Percentiles rank a stretch among this genome's conserved stretches.
Conservation (phyloP, 345 rosid species). For the Crucihimalaya himalaica region DNA sequence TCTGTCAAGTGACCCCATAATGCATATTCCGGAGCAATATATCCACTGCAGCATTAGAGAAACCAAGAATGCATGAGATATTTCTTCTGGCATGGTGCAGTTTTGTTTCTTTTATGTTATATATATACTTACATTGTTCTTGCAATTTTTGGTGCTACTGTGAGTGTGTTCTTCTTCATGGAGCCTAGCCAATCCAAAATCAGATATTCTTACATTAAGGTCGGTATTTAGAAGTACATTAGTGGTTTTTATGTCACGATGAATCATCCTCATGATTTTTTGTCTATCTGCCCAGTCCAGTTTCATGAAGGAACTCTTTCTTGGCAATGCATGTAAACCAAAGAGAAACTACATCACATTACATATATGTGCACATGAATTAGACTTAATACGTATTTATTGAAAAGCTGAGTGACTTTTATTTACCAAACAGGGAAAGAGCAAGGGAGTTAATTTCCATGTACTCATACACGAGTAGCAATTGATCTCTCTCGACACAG, state of each 20-base stretch:
- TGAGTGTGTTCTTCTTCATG: slow-evolving; percentile 51
- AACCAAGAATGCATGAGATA: not conserved
- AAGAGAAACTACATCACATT: not conserved
- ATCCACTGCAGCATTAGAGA: slow-evolving; percentile 31
- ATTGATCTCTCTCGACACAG: slow-evolving; percentile 43
- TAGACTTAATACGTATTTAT: not conserved
- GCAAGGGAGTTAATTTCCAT: slow-evolving; percentile 51
- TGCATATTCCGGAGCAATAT: slow-evolving; percentile 51
- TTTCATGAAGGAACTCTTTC: slow-evolving; percentile 20
- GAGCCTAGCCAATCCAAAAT: slow-evolving; percentile 68
- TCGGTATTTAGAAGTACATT: slow-evolving; percentile 56
- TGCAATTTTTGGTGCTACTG: slow-evolving; percentile 56
- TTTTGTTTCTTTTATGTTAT: not conserved
- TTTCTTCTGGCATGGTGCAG: not conserved
- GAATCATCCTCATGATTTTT: slow-evolving; percentile 56
- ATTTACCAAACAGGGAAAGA: slow-evolving; percentile 22
- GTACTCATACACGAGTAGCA: slow-evolving; percentile 48
- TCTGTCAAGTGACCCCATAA: slow-evolving; percentile 47
- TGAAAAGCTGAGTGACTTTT: not conserved
- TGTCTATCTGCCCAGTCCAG: slow-evolving; percentile 55
- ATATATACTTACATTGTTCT: slow-evolving; percentile 57
- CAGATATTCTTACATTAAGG: slow-evolving; percentile 63
- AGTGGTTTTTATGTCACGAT: slow-evolving; percentile 63
- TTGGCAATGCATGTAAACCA: slow-evolving; percentile 1
- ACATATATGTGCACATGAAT: not conserved